A percentile compares a stretch with the other conserved stretches of the same genome.
phyloP scores from a whole-genome alignment of 2,329 filamentous ascomycete species.

The Aspergillus sp. region DNA sequence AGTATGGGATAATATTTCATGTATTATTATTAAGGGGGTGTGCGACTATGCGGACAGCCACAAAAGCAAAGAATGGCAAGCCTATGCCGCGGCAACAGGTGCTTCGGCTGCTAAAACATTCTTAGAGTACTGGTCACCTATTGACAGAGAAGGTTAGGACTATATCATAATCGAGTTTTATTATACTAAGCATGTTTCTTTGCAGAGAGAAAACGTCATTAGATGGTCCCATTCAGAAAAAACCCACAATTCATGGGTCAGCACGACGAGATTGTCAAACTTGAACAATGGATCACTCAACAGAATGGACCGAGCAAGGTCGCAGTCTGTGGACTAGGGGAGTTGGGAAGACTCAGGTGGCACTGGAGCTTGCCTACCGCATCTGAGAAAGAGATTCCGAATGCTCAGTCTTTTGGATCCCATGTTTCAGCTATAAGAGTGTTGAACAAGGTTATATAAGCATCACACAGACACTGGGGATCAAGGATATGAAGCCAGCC shows the following conservation, averaged over 20 bases:
- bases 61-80: slow-evolving; percentile 13
- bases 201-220: neutral
- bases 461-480: slow-evolving; percentile 9
- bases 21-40: slow-evolving; percentile 13
- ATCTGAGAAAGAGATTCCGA: slow-evolving; percentile 11
- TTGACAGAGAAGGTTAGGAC: neutral
- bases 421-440: slow-evolving; percentile 12
- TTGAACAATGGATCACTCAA: slow-evolving; percentile 1
- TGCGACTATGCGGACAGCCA: slow-evolving; percentile 17
- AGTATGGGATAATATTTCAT: slow-evolving; percentile 10
- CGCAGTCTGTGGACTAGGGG: slow-evolving; percentile 20
- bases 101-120: slow-evolving; percentile 6
- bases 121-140: slow-evolving; percentile 9
- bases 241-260: slow-evolving; percentile 9
- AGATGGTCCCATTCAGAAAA: slow-evolving; percentile 4
- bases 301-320: slow-evolving; percentile 6
- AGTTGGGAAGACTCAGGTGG: slow-evolving; percentile 24
- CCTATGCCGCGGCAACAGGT: slow-evolving; percentile 11
- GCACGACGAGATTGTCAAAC: slow-evolving; percentile 2
- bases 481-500: slow-evolving; percentile 3
- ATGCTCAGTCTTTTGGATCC: slow-evolving; percentile 23
- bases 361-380: slow-evolving; percentile 20
- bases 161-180: too few relatives aligned
- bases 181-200: neutral
- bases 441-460: slow-evolving; percentile 16